Evolutionary conservation across 768 basidiomycete genomes (phyloP), one percentile per base, ranked within the genome.

Genomic region (Pleurotus tuber-regium): DNA sequence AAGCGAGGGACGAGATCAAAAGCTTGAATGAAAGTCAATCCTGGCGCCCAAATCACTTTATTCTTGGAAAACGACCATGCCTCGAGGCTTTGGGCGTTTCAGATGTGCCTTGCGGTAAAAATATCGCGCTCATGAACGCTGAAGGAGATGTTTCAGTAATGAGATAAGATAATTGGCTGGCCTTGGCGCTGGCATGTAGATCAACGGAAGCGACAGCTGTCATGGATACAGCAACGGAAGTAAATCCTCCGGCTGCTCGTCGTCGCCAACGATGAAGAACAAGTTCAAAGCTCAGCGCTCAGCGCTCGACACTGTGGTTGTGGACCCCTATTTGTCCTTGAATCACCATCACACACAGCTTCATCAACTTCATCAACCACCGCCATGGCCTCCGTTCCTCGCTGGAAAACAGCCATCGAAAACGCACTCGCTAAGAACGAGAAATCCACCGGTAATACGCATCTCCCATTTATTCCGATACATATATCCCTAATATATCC

Each of bases 401-500:
- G 72, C 29, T 83, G 81, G 82, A 73, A 79, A 54, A 64, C 60
- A 3, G 69, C 71, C 0, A 70, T 83, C n/a, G 60, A 65, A 4
- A 65, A 65, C 24, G 78, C 78, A 4, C 54, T 82, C 4, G 55
- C 69, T 10, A 60, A 74, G 25, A 65, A 73, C 55, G 58, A 61
- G 16, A 69, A 74, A 53, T 63, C 71, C 52, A 68, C 58, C 35
- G 75, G 78, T 77, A 57, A 31, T 64, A 50, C 57, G 33, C 29
- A 55, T 53, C 24, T 30, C 3, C 10, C 10, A 18, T 9, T n/a
- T n/a, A n/a, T n/a, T 38, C 30, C 31, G 18, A 42, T 25, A 23
- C 16, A 6, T 36, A 33, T 23, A 33, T 36, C 18, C 28, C 35
- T 38, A 19, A 38, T 38, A 2, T 19, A 38, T 19, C 41, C 23